Percentiles rank a stretch among this genome's conserved stretches.
These are phyloP conservation scores for Rhodofomes roseus DNA, from an alignment of 1,284 basidiomycete genomes.

Conservation along the genomic window DNA sequence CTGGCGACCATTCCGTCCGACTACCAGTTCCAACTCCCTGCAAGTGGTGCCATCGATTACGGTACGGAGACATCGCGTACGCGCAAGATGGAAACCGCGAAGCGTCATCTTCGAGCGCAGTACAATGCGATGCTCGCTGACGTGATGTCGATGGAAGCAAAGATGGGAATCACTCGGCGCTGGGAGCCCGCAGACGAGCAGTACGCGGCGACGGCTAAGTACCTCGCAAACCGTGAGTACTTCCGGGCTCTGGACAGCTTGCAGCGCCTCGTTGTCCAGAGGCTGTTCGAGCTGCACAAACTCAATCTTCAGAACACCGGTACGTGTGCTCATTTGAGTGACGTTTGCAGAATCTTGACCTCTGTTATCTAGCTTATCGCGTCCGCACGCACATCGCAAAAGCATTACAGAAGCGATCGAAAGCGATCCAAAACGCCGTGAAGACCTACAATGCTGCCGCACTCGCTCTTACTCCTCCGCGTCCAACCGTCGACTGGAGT, in stretches of 20 bases:
- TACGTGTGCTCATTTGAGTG: slow-evolving; percentile 2
- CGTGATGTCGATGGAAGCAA: slow-evolving; percentile 14
- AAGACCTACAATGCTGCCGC: slow-evolving; percentile 25
- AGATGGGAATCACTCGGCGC: slow-evolving; percentile 14
- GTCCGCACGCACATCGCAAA: slow-evolving; percentile 23
- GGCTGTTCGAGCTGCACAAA: slow-evolving; percentile 30
- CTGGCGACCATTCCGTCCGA: neutral
- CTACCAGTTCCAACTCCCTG: neutral
- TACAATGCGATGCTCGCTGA: slow-evolving; percentile 3
- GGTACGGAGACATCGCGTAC: too few species aligned
- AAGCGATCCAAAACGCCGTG: slow-evolving; percentile 20
- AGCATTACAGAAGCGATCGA: slow-evolving; percentile 18
- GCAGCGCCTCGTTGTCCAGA: slow-evolving; percentile 27
- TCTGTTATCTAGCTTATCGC: slow-evolving; percentile 18
- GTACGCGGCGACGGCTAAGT: slow-evolving; percentile 6
- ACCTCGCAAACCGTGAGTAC: slow-evolving; percentile 18
- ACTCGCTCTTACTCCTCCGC: slow-evolving; percentile 20
- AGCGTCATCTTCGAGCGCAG: slow-evolving; percentile 6
- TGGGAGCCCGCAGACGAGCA: slow-evolving; percentile 17
- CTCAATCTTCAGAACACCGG: slow-evolving; percentile 25
- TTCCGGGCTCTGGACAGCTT: slow-evolving; percentile 22
- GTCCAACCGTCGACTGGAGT: slow-evolving; percentile 23
- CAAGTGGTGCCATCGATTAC: too few species aligned
- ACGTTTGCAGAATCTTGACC: neutral
- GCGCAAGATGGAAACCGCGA: slow-evolving; percentile 2